Evolutionary conservation across 345 rosid species (phyloP).

Genomic region (Arabidopsis thaliana): TAIR10.1 NC_003075.7:9618001-9618500

Average conservation of each 20-base stretch:
- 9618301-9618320: constrained; percentile 89
- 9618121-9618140: constrained; percentile 66
- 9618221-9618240: constrained; percentile 74
- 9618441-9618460: constrained; percentile 87
- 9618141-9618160: constrained; percentile 53
- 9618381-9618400: constrained; percentile 28
- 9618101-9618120: constrained; percentile 68
- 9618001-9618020: constrained; percentile 53
- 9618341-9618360: constrained; percentile 82
- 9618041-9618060: constrained; percentile 50
- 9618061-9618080: constrained; percentile 45
- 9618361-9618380: constrained; percentile 48
- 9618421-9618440: constrained; percentile 11
- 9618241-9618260: constrained; percentile 99
- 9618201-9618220: constrained; percentile 53
- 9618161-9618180: constrained; percentile 62
- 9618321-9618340: constrained; percentile 67
- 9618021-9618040: constrained; percentile 51
- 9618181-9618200: constrained; percentile 60
- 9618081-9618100: constrained; percentile 72
- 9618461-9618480: constrained; percentile 79
- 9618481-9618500: constrained; percentile 96
- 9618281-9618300: constrained; percentile 71
- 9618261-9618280: constrained; percentile 76
- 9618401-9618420: constrained; percentile 21